Percentiles rank a stretch among this genome's conserved stretches.
These are phyloP conservation scores for Aspergillus nidulans DNA, from an alignment of 495 filamentous ascomycete genomes.

Conservation along the genomic window DNA sequence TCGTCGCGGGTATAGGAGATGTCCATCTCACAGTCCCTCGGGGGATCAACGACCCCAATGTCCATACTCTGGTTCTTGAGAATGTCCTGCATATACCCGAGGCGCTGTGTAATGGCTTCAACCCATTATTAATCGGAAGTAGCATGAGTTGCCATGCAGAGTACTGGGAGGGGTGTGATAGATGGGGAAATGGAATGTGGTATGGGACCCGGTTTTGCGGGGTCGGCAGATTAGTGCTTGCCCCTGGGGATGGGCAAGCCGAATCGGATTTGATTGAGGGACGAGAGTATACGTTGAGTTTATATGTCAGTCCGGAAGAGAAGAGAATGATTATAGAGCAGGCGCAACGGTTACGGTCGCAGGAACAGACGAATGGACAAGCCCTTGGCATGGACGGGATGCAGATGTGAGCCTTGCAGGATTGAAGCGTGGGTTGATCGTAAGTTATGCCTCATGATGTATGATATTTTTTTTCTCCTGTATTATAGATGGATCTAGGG, in stretches of 20 bases:
- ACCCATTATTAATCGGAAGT: conserved; percentile 23
- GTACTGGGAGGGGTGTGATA: conserved; percentile 21
- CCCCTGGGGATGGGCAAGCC: conserved; percentile 12
- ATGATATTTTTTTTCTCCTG: no score
- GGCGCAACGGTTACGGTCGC: not conserved
- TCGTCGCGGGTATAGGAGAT: conserved; percentile 22
- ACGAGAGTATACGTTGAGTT: conserved; percentile 24
- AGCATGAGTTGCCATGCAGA: conserved; percentile 19
- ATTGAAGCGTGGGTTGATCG: no score
- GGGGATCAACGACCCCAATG: not conserved
- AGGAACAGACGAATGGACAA: not conserved
- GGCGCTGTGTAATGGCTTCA: conserved; percentile 30
- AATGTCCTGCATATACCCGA: conserved; percentile 29
- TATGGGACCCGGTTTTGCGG: conserved; percentile 16
- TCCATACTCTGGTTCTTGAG: conserved; percentile 18
- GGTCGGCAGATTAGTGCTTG: conserved; percentile 20
- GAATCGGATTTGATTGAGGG: conserved; percentile 27
- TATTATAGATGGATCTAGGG: no score
- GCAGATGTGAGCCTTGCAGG: no score
- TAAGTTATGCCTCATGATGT: no score
- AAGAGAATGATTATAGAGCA: conserved; percentile 2
- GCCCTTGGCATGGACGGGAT: not conserved
- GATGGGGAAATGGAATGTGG: conserved; percentile 18
- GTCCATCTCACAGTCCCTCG: conserved; percentile 19
- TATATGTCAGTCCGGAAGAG: conserved; percentile 25